Conservation (phyloP, 768 basidiomycete species). For the Serendipita sp. region DNA sequence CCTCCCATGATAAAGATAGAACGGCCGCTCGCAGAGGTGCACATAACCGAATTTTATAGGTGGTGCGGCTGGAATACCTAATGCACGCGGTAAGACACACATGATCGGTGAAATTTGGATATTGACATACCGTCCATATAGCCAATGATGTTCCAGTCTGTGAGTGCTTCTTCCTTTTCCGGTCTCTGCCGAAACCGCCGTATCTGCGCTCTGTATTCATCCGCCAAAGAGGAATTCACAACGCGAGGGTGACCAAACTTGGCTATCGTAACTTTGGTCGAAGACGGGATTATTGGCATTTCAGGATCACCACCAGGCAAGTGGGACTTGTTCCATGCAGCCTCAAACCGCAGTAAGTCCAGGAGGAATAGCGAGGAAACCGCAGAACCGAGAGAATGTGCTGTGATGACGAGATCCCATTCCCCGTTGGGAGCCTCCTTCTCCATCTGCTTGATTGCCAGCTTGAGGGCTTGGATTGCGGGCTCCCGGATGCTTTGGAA, state of each 20-base stretch:
- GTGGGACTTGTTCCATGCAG: too few relatives aligned
- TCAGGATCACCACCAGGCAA: too few relatives aligned
- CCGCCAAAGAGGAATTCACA: conserved; percentile 22
- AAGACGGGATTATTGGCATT: background rate
- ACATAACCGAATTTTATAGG: conserved; percentile 33
- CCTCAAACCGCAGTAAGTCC: conserved; percentile 24
- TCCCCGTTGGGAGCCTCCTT: conserved; percentile 10
- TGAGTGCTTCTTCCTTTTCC: background rate
- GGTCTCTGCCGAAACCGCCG: background rate
- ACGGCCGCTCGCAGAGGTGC: conserved; percentile 31
- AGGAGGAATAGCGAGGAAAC: conserved; percentile 32
- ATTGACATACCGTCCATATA: conserved; percentile 18
- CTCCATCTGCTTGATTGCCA: conserved; percentile 20
- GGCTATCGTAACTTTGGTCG: conserved; percentile 22
- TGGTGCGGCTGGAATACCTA: conserved; percentile 44
- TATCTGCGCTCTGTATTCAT: background rate
- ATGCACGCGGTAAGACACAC: background rate
- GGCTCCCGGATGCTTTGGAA: conserved; percentile 26
- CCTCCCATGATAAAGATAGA: conserved; percentile 32
- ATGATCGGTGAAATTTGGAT: background rate
- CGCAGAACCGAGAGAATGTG: conserved; percentile 41
- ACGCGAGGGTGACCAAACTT: conserved; percentile 37
- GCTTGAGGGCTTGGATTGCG: conserved; percentile 23
- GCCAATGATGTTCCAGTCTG: conserved; percentile 8
- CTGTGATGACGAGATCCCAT: conserved; percentile 33